Percentiles rank a stretch among this genome's conserved stretches.
These are phyloP conservation scores for Candida insectorum DNA, from an alignment of 805 yeast genomes.

Conservation along the genomic window DNA sequence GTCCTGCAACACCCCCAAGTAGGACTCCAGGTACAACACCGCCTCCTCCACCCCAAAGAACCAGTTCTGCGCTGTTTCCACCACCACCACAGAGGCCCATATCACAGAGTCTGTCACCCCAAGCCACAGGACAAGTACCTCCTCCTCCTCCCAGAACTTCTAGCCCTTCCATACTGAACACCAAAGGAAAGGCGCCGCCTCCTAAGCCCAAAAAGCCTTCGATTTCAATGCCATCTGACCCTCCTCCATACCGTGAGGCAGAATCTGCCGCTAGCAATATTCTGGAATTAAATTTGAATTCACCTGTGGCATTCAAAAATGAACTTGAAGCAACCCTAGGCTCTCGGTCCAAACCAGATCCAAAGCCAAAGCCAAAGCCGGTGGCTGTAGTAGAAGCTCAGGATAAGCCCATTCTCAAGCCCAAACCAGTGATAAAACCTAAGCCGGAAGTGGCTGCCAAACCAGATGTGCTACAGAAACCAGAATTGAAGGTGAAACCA, in stretches of 20 bases:
- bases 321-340: not conserved
- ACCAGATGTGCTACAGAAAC: conserved; percentile 8
- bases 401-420: not conserved
- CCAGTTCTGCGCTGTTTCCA: too few species aligned
- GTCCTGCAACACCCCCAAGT: conserved; percentile 1
- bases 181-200: conserved; percentile 35
- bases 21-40: not conserved
- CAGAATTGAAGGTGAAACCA: conserved; percentile 10
- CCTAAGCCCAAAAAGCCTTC: conserved; percentile 41
- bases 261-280: conserved; percentile 1
- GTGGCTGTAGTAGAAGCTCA: not conserved
- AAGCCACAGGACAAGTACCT: conserved; percentile 2
- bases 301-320: not conserved
- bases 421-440: conserved; percentile 7
- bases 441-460: conserved; percentile 3
- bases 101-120: too few species aligned
- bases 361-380: not conserved
- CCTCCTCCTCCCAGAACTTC: conserved; percentile 5
- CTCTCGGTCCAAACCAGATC: not conserved
- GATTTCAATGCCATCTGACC: conserved; percentile 12
- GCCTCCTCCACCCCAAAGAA: not conserved
- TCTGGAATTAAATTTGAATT: not conserved
- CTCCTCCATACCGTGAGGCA: conserved; percentile 19
- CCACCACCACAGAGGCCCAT: too few species aligned
- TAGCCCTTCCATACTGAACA: too few species aligned